Conservation (phyloP, 2,329 filamentous ascomycete species). For the Aspergillus texensis region DNA sequence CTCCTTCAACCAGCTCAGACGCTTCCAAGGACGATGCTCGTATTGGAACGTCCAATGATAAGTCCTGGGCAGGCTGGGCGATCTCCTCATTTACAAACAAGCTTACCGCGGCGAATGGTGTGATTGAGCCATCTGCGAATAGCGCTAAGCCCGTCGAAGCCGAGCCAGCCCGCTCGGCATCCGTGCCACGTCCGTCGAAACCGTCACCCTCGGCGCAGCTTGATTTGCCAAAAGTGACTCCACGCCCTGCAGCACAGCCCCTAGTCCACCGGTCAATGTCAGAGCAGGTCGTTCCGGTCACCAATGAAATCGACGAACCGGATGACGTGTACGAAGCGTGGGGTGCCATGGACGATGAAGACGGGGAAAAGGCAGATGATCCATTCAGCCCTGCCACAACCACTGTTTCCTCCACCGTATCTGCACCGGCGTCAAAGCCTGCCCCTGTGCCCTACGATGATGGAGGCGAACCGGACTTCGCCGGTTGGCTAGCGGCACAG, state of each 20-base stretch:
- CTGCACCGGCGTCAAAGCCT: conserved; percentile 30
- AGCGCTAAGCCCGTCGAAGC: conserved; percentile 48
- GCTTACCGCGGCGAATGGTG: conserved; percentile 77
- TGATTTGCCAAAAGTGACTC: conserved; percentile 24
- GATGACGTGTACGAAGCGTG: conserved; percentile 73
- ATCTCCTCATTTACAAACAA: conserved; percentile 99
- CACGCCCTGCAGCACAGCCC: conserved; percentile 30
- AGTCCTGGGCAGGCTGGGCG: conserved; percentile 92
- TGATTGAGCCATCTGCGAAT: conserved; percentile 70
- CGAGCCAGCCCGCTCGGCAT: conserved; percentile 49
- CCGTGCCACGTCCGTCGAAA: conserved; percentile 49
- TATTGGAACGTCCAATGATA: conserved; percentile 75
- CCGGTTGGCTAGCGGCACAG: conserved; percentile 89
- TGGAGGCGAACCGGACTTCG: conserved; percentile 89
- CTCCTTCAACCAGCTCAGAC: conserved; percentile 61
- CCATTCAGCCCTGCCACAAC: conserved; percentile 38
- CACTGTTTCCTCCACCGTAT: conserved; percentile 29
- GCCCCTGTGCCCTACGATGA: conserved; percentile 70
- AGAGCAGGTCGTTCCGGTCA: conserved; percentile 40
- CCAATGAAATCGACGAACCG: conserved; percentile 54
- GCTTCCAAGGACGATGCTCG: conserved; percentile 59
- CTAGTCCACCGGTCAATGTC: conserved; percentile 45
- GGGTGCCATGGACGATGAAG: conserved; percentile 67
- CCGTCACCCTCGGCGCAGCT: conserved; percentile 31
- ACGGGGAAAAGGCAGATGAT: conserved; percentile 53